Percentiles rank a stretch among this genome's conserved stretches.
Conservation (phyloP, 1,284 basidiomycete species). For the Apiotrichum akiyoshidainum region DNA sequence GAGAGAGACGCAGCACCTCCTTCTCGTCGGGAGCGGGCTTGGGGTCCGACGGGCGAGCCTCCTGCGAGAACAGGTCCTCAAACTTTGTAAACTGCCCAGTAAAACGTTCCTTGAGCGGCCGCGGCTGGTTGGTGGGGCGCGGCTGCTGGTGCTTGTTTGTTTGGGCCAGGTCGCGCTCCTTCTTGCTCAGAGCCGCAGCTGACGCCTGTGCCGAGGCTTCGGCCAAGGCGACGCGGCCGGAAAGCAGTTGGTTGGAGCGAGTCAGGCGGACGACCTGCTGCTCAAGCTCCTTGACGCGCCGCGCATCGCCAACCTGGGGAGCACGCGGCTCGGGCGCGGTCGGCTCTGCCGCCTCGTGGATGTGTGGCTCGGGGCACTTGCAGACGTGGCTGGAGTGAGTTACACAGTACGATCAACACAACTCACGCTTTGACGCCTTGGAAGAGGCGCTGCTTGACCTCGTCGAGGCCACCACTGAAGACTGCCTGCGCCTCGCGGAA, state of each 20-base stretch:
- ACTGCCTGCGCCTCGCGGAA: neutral
- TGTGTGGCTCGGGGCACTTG: neutral
- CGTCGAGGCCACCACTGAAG: constrained; percentile 7
- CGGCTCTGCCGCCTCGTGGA: neutral
- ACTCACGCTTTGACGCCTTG: constrained; percentile 6
- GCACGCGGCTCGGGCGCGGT: neutral
- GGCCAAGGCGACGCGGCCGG: neutral
- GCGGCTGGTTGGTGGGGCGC: neutral
- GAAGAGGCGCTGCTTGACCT: constrained; percentile 1
- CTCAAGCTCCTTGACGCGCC: neutral
- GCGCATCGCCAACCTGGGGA: too few species aligned
- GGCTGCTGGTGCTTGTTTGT: too few species aligned
- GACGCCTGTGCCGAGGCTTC: constrained; percentile 1
- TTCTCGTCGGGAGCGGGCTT: neutral
- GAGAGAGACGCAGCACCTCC: too few species aligned
- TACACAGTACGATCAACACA: neutral
- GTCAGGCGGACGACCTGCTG: constrained; percentile 3
- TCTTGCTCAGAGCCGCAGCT: neutral
- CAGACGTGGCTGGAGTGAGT: constrained; percentile 6
- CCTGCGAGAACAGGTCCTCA: neutral
- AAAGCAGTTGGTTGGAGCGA: constrained; percentile 2
- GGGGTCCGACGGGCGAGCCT: neutral
- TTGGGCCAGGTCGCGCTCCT: neutral
- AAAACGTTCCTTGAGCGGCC: neutral
- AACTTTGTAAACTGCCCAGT: too few species aligned